phyloP scores from a whole-genome alignment of 768 basidiomycete genomes.

The Boletales sp. region DNA sequence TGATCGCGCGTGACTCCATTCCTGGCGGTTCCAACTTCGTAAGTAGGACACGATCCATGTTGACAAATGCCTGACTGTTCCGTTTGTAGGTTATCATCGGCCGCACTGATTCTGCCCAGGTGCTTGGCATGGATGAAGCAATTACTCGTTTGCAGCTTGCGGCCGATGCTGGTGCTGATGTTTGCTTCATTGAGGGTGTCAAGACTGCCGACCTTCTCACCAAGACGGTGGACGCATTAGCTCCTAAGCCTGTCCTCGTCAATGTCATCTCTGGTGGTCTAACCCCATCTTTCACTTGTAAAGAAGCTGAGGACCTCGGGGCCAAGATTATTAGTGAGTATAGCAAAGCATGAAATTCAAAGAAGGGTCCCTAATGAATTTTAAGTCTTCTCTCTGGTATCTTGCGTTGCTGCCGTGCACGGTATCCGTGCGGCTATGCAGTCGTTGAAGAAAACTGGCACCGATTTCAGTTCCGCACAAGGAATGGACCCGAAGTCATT shows the following conservation, averaged over 20 bases:
- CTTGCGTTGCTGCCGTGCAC: slow-evolving; percentile 73
- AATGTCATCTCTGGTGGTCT: slow-evolving; percentile 79
- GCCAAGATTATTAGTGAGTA: slow-evolving; percentile 75
- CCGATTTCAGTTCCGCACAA: slow-evolving; percentile 55
- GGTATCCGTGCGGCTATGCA: slow-evolving; percentile 77
- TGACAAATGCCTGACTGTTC: neutral
- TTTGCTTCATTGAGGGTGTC: slow-evolving; percentile 80
- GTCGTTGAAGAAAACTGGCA: slow-evolving; percentile 72
- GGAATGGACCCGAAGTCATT: slow-evolving; percentile 78
- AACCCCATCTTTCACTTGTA: slow-evolving; percentile 67
- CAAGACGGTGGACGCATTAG: slow-evolving; percentile 60
- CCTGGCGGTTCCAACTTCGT: slow-evolving; percentile 76
- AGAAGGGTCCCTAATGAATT: neutral
- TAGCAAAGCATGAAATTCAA: neutral
- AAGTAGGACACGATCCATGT: slow-evolving; percentile 10
- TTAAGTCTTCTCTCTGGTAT: slow-evolving; percentile 71
- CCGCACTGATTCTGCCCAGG: slow-evolving; percentile 75
- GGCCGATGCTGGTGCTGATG: slow-evolving; percentile 70
- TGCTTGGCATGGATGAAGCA: slow-evolving; percentile 77
- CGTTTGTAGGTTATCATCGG: slow-evolving; percentile 59
- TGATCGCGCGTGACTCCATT: slow-evolving; percentile 70
- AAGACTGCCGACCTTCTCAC: slow-evolving; percentile 62
- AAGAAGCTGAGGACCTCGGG: slow-evolving; percentile 65
- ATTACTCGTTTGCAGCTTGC: slow-evolving; percentile 62
- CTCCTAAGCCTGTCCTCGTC: slow-evolving; percentile 74